Evolutionary conservation across 1,284 basidiomycete species (phyloP), one percentile per base, ranked within the genome.

Genomic region (Puccinia brachypodii): DNA sequence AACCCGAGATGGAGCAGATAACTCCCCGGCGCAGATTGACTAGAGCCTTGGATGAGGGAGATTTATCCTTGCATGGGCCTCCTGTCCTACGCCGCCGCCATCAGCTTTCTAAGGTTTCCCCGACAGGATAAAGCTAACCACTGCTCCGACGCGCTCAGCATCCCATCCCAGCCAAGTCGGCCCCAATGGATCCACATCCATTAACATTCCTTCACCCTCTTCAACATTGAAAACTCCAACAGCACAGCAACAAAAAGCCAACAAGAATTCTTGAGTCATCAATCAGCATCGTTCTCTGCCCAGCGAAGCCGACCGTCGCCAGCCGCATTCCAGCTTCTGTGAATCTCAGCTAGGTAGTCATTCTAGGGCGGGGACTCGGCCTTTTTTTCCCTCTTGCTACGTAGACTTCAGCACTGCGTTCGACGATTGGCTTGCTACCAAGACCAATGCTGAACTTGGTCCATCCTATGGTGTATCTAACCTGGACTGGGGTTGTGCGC

Each of bases 391-490:
- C 19, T 22, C 8, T 47, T 19, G 40, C 25, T 72, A 36, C 9
- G n/a, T 25, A 40, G 40, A 25, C 11, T 44, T 11, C 4, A 40
- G 36, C n/a, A 71, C 47, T 31, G 22, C 69, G 9, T 42, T 72
- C 19, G 25, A 72, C 25, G 69, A 72, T 44, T 11, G 28, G 2
- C 28, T 72, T 33, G 25, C 40, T n/a, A 47, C 47, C n/a, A 72
- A 72, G 25, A 25, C 47, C 40, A 72, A 72, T 44, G 22, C 69
- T 25, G 40, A 47, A 44, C 28, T 72, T 14, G 69, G 69, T 19
- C 40, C 69, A 22, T 50, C 40, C 47, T 72, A 72, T 25, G 69
- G 69, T 47, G 36, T 44, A 44, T 72, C 33, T n/a, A 33, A 72
- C 36, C 47, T 72, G 9, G 47, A 33, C 22, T 72, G 40, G n/a